Evolutionary conservation across 2,329 filamentous ascomycete species (phyloP).

Genomic region (Alternaria brassicae): DNA sequence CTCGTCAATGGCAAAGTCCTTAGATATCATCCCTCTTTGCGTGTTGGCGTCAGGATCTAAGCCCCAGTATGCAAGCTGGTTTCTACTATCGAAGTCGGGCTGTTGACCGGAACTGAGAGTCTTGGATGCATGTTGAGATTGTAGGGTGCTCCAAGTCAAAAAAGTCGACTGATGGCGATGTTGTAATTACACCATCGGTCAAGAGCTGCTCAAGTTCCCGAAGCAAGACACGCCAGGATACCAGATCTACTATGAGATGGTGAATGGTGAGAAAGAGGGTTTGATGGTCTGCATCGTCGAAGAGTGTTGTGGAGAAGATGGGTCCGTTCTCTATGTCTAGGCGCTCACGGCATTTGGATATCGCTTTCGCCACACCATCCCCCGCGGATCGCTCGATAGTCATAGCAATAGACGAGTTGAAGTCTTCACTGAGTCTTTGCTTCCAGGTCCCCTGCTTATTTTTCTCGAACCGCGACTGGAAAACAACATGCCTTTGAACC

Average conservation of each 20-base stretch:
- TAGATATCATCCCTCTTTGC: not conserved
- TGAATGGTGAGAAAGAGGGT: slow-evolving; percentile 35
- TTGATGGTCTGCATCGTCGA: slow-evolving; percentile 25
- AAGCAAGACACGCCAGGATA: slow-evolving; percentile 55
- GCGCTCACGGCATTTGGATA: not conserved
- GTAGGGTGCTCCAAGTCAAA: too few relatives aligned
- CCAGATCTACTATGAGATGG: slow-evolving; percentile 51
- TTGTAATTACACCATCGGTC: slow-evolving; percentile 8
- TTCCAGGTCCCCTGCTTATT: not conserved
- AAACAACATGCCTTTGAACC: not conserved
- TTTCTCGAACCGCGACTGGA: not conserved
- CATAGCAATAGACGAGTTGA: not conserved
- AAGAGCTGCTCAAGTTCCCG: slow-evolving; percentile 48
- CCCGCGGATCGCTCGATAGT: not conserved
- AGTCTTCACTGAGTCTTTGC: not conserved
- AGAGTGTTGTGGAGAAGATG: slow-evolving; percentile 24
- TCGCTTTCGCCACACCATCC: not conserved
- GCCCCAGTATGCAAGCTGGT: slow-evolving; percentile 26
- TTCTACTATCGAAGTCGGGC: too few relatives aligned
- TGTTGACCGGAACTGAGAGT: too few relatives aligned
- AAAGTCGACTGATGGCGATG: too few relatives aligned
- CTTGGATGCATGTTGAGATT: too few relatives aligned
- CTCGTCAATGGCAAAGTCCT: slow-evolving; percentile 11
- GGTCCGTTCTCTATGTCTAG: slow-evolving; percentile 24
- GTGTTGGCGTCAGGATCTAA: slow-evolving; percentile 6